These are phyloP conservation scores for Pycnococcus provasolii DNA, from an alignment of 139 green algal species.

Conservation along the genomic window DNA sequence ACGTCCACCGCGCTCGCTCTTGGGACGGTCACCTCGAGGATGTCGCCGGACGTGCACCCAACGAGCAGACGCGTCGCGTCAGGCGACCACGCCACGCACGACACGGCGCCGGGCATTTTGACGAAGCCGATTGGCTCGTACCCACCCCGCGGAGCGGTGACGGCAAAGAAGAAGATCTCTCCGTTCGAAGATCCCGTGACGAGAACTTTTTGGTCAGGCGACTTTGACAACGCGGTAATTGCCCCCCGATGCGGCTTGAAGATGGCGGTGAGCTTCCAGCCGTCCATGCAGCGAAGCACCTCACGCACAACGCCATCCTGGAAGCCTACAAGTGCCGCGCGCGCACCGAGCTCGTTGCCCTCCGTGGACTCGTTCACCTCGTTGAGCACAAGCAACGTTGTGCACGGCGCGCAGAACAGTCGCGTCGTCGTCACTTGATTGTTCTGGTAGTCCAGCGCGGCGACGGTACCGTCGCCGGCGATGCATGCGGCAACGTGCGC, in stretches of 20 bases:
- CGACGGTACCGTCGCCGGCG: background rate
- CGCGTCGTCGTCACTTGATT: too few species aligned
- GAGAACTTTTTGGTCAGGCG: constrained; percentile 26
- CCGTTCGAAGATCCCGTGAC: constrained; percentile 39
- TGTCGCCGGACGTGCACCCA: constrained; percentile 33
- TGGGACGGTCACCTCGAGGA: constrained; percentile 32
- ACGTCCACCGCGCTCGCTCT: background rate
- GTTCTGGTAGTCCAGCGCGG: background rate
- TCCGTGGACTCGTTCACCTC: too few species aligned
- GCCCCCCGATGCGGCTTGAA: constrained; percentile 48
- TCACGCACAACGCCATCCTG: constrained; percentile 46
- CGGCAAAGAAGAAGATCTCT: constrained; percentile 49
- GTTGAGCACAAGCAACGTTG: too few species aligned
- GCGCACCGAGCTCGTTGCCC: constrained; percentile 6
- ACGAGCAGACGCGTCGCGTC: constrained; percentile 35
- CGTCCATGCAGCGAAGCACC: constrained; percentile 33
- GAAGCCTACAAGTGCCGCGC: constrained; percentile 33
- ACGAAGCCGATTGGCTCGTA: constrained; percentile 12
- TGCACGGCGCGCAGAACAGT: too few species aligned
- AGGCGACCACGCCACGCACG: constrained; percentile 30
- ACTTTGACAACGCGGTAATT: constrained; percentile 32
- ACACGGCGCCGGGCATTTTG: constrained; percentile 12
- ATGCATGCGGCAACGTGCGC: constrained; percentile 4
- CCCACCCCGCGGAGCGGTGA: background rate
- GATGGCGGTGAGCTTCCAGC: constrained; percentile 36